Evolutionary conservation across 352 stramenopile genomes (phyloP), one percentile per base, ranked within the genome.

Genomic region (Blastocystis sp.): DNA sequence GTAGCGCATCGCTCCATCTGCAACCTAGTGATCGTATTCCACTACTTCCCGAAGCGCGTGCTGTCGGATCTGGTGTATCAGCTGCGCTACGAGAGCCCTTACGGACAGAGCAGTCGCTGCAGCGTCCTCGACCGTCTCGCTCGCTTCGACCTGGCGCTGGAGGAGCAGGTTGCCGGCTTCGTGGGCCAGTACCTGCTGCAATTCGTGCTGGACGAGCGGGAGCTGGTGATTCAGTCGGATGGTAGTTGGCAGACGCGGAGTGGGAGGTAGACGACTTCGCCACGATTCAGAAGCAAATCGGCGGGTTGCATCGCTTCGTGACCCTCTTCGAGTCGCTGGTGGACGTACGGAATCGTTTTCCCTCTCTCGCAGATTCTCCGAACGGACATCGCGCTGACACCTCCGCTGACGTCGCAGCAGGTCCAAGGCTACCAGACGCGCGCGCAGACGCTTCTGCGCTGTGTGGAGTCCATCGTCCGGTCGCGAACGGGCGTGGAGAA

Each of bases 231-330:
- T 40, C 27, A 24, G 9, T n/a, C 21, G 38, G 61, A 53, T 51
- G 61, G 61, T 11, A 24, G 24, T 2, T 4, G 11, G 24, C 3
- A 16, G 11, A 7, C 18, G 38, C 3, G 34, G 9, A 4, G 6
- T 73, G 38, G n/a, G 29, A 11, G 16, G 0, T 73, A 73, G 61
- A 73, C 44, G 61, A 73, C 29, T 73, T 73, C 44, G 61, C 61
- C n/a, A 29, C 61, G 27, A 51, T 73, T 46, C 61, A 73, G 8
- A 46, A 73, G 34, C 61, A 73, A 32, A 73, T 73, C 44, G 61
- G 61, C n/a, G 61, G 61, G 4, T 14, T 73, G 4, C 61, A 73
- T 51, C 61, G 61, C 44, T 73, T 48, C 29, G 61, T 73, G 27
- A 51, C 18, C 4, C 38, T 73, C 3, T 51, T 73, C 32, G n/a